phyloP scores from a whole-genome alignment of 352 stramenopile genomes.

The Phytopythium sindhum region DNA sequence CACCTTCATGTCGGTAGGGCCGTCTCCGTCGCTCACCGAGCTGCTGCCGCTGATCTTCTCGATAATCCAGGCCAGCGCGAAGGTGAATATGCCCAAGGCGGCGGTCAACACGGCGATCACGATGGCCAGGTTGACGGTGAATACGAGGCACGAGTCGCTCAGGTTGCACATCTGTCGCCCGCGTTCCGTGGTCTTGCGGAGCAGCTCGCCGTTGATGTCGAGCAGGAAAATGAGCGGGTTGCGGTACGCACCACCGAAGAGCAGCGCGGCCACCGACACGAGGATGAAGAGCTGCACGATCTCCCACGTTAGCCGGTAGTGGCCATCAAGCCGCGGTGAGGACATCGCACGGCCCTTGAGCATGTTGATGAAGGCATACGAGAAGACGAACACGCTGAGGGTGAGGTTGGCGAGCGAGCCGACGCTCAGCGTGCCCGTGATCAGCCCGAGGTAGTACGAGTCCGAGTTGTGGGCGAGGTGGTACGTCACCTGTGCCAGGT shows the following conservation, averaged over 20 bases:
- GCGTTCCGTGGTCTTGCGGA: slow-evolving; percentile 15
- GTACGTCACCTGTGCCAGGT: slow-evolving; percentile 9
- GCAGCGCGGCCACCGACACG: slow-evolving; percentile 5
- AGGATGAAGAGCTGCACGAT: slow-evolving; percentile 6
- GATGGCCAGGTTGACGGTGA: slow-evolving; percentile 21
- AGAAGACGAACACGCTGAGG: slow-evolving; percentile 18
- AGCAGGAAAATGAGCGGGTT: slow-evolving; percentile 13
- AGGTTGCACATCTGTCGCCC: slow-evolving; percentile 23
- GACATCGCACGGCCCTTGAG: slow-evolving; percentile 19
- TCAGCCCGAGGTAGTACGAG: slow-evolving; percentile 16
- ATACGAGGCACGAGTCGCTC: slow-evolving; percentile 23
- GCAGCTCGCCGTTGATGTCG: slow-evolving; percentile 17
- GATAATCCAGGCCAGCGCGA: slow-evolving; percentile 6
- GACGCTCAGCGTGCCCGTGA: slow-evolving; percentile 11
- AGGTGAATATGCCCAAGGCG: slow-evolving; percentile 12
- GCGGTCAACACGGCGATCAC: slow-evolving; percentile 17
- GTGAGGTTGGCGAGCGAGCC: slow-evolving; percentile 19
- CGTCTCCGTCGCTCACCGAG: background rate
- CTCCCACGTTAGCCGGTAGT: slow-evolving; percentile 23
- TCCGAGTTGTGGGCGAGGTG: slow-evolving; percentile 9
- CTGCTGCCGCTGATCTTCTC: background rate
- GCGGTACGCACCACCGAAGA: slow-evolving; percentile 8
- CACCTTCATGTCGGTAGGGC: background rate
- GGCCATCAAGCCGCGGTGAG: slow-evolving; percentile 14
- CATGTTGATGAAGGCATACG: slow-evolving; percentile 18